Base-by-base conservation (phyloP, 139 green algal genomes). In the Tetraselmis chui region DNA sequence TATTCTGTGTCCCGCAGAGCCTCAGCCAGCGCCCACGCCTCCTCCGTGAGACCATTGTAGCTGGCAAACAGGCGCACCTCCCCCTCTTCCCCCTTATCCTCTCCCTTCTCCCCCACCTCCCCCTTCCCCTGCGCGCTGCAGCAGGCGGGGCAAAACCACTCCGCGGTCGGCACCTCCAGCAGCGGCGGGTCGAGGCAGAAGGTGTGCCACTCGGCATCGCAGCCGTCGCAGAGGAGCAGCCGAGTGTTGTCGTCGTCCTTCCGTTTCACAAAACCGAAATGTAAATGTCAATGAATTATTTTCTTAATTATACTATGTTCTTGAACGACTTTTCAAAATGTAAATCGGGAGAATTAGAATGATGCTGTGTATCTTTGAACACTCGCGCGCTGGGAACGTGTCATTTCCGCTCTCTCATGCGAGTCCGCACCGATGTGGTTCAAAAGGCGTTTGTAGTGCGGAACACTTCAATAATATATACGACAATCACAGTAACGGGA, bases 161-260 rank as follows among this genome's bases (percentile, higher is more conserved):
- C 80, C 1, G 87, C 91, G 75, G 90, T 83, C 45, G 83, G 92
- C 1, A 92, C 83, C 79, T 95, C 90, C 32, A 89, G 32, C 81
- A 96, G 84, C 11, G 90, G 89, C 27, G 93, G 93, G 28, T 90
- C 86, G 30, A 94, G 79, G 87, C 93, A 96, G 85, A 96, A 95
- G 79, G 82, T 88, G 87, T 96, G 93, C 77, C 87, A 92, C 84
- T 91, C 86, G 2, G 85, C 85, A 32, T 94, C 86, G 77, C 93
- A 96, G 79, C 85, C 79, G 82, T 94, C 89, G 75, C 92, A 95
- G 75, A 92, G 81, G 32, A 95, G 79, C 80, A 93, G 79, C 25
- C 86, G 84, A 2, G 45, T 31, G 0, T 78, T 80, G 84, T 96
- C 92, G 24, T 90, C 88, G n/a, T 92, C 85, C 28, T 78, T 81